Base-by-base conservation (phyloP, 805 yeast genomes). In the Lipomyces japonicus region DNA sequence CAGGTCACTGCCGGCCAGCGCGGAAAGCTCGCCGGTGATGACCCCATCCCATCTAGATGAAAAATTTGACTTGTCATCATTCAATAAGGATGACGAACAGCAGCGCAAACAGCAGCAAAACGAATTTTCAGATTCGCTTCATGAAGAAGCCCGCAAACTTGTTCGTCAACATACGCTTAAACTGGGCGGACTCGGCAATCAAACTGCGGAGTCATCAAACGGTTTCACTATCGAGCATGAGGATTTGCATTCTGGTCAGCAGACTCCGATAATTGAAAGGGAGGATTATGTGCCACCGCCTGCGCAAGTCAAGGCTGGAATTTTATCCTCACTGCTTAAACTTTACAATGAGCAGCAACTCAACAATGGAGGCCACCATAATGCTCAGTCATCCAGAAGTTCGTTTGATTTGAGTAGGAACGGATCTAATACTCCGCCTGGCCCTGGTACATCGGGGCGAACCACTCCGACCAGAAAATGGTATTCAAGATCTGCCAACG, bases 221-320 rank as follows among this genome's bases (percentile, higher is more conserved):
- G 42, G 45, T 16, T 39, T 49, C 41, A 44, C 47, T 57, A 45
- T 47, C 38, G 52, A 58, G 26, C 18, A 46, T 14, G 55, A 54
- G 25, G 23, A 14, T 16, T 38, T 51, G 3, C 39, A 24, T 30
- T 52, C 55, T 4, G 57, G 54, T 10, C 48, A 16, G 46, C 46
- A 37, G 42, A 53, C 56, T 10, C 58, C 56, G 19, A 41, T 53
- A 18, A 25, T 43, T 21, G 55, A 51, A 37, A 43, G 51, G 24
- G 69, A 67, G 26, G 79, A 77, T 39, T 72, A 77, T 46, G 75
- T 80, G 1, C 77, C 82, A 0, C 79, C 84, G 4, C 85, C 84
- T 0, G 71, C 75, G 37, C 77, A 76, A 46, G 90, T 87, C 10
- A 84, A 84, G 59, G 89, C 89, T 23, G 96, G 97, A 66, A 91